Evolutionary conservation across 2,329 filamentous ascomycete species (phyloP).

Genomic region (Trichothecium roseum): DNA sequence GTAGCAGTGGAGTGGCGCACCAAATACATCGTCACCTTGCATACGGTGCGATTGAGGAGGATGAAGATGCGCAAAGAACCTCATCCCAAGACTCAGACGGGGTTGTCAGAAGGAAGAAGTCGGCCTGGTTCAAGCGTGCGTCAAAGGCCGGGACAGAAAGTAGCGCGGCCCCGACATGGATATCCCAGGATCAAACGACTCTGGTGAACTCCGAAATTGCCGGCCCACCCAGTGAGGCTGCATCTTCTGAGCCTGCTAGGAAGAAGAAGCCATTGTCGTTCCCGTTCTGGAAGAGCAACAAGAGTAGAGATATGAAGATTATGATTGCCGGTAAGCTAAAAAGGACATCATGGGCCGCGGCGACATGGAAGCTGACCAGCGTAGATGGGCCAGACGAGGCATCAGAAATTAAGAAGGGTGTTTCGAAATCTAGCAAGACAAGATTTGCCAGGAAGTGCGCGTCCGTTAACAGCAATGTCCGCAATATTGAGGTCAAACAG

Average conservation of each 20-base stretch:
- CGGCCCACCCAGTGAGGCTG: slow-evolving; percentile 5
- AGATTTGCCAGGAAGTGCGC: slow-evolving; percentile 10
- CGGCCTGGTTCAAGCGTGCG: slow-evolving; percentile 40
- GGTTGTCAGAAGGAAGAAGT: slow-evolving; percentile 30
- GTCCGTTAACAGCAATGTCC: slow-evolving; percentile 17
- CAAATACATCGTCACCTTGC: slow-evolving; percentile 7
- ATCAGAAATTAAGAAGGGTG: not conserved
- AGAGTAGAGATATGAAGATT: slow-evolving; percentile 31
- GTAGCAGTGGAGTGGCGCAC: slow-evolving; percentile 11
- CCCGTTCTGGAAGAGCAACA: slow-evolving; percentile 44
- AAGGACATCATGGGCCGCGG: not conserved
- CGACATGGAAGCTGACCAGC: not conserved
- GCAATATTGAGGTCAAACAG: slow-evolving; percentile 57
- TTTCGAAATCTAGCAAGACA: slow-evolving; percentile 3
- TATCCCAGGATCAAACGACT: slow-evolving; percentile 5
- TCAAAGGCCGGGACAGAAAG: slow-evolving; percentile 24
- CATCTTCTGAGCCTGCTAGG: slow-evolving; percentile 7
- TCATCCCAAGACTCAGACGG: slow-evolving; percentile 7
- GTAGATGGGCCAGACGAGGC: slow-evolving; percentile 1
- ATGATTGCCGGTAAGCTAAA: slow-evolving; percentile 27
- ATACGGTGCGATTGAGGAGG: slow-evolving; percentile 2
- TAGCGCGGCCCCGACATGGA: not conserved
- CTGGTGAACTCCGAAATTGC: not conserved
- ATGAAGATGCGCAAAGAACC: slow-evolving; percentile 9
- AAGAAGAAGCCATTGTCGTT: slow-evolving; percentile 45